Evolutionary conservation across 805 yeast species (phyloP).

Genomic region (Saccharomyces jurei): DNA sequence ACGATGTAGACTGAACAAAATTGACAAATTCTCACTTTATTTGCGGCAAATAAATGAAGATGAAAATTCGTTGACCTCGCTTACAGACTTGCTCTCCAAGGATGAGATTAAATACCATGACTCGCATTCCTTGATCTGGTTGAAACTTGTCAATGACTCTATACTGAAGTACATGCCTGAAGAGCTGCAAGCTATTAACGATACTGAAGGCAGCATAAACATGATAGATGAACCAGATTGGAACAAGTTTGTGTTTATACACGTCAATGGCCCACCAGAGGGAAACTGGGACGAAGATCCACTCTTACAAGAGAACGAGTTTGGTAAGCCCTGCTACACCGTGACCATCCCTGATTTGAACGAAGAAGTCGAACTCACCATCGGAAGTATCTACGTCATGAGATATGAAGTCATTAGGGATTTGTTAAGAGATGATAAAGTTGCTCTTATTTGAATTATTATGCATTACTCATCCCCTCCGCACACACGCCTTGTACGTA

Average conservation of each 20-base stretch:
- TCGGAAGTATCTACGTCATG: conserved; percentile 68
- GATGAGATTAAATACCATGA: conserved; percentile 63
- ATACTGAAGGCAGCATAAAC: conserved; percentile 52
- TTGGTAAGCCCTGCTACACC: conserved; percentile 29
- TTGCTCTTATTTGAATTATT: conserved; percentile 12
- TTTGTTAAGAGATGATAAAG: conserved; percentile 35
- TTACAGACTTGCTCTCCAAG: conserved; percentile 37
- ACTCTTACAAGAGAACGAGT: conserved; percentile 36
- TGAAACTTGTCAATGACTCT: conserved; percentile 57
- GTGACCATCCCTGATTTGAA: conserved; percentile 38
- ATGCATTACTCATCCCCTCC: background rate
- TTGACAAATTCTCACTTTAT: conserved; percentile 60
- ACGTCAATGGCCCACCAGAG: conserved; percentile 19
- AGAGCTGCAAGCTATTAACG: conserved; percentile 66
- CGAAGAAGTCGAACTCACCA: conserved; percentile 48
- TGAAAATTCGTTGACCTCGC: conserved; percentile 6
- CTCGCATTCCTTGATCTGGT: conserved; percentile 54
- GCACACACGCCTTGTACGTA: background rate
- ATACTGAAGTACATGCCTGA: conserved; percentile 64
- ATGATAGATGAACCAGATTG: conserved; percentile 80
- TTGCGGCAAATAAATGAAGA: conserved; percentile 37
- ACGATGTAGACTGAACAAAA: conserved; percentile 65
- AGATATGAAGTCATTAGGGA: conserved; percentile 49
- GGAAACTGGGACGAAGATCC: conserved; percentile 11
- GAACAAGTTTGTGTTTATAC: conserved; percentile 67